Conservation (phyloP, 768 basidiomycete genomes). For the Tricholoma terreum region DNA sequence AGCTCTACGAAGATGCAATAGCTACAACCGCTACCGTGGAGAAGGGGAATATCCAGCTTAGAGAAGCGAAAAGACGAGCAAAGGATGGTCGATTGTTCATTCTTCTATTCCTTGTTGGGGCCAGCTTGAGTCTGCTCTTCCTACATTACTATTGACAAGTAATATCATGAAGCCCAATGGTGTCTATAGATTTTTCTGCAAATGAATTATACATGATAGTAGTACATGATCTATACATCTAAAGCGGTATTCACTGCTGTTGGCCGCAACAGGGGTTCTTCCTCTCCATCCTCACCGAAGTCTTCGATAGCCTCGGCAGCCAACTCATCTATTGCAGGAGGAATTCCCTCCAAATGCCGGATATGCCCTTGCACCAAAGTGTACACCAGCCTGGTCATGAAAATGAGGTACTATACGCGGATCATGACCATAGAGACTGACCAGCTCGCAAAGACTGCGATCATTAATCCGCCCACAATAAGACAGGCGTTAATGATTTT, state of each 20-base stretch:
- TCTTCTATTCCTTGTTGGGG: slow-evolving; percentile 87
- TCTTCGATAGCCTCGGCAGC: slow-evolving; percentile 61
- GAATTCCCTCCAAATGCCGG: slow-evolving; percentile 45
- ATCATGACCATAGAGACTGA: slow-evolving; percentile 32
- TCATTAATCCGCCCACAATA: slow-evolving; percentile 54
- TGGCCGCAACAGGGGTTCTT: slow-evolving; percentile 50
- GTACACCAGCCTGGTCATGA: slow-evolving; percentile 56
- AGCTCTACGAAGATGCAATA: slow-evolving; percentile 93
- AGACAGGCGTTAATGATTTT: slow-evolving; percentile 63
- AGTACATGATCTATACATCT: background rate
- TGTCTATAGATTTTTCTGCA: background rate
- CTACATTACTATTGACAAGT: slow-evolving; percentile 76
- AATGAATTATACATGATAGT: background rate
- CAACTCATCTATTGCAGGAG: slow-evolving; percentile 48
- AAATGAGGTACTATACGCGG: slow-evolving; percentile 4
- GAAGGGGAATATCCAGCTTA: slow-evolving; percentile 87
- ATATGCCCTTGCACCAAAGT: slow-evolving; percentile 61
- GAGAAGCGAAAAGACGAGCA: slow-evolving; percentile 82
- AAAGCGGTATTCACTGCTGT: slow-evolving; percentile 3
- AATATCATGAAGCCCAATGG: background rate
- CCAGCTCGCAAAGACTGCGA: slow-evolving; percentile 65
- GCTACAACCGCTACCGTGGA: slow-evolving; percentile 81
- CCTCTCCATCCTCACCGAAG: slow-evolving; percentile 41
- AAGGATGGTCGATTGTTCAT: slow-evolving; percentile 89
- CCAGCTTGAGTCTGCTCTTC: slow-evolving; percentile 88